Percentiles rank a stretch among this genome's conserved stretches.
These are phyloP conservation scores for Pelagomonas calceolata DNA, from an alignment of 108 stramenopile species.

Conservation along the genomic window DNA sequence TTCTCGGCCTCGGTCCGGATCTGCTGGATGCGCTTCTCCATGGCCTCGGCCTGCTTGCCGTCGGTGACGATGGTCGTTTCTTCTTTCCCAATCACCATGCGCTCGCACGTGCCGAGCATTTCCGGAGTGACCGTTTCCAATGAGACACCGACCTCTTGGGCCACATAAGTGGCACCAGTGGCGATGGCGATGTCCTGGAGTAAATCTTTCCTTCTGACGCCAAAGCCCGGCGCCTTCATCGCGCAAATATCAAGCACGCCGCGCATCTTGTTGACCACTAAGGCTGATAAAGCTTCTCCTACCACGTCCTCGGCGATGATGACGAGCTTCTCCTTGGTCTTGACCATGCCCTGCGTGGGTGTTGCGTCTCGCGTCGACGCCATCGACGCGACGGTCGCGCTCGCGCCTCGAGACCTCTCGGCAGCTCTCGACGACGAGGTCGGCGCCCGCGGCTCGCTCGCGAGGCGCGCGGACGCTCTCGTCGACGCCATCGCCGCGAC, in stretches of 20 bases:
- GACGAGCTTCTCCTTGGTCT: slow-evolving; percentile 84
- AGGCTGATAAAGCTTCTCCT: slow-evolving; percentile 86
- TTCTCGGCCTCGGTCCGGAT: slow-evolving; percentile 69
- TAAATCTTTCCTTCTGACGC: slow-evolving; percentile 79
- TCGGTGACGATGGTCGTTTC: slow-evolving; percentile 85
- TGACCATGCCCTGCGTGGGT: too few relatives aligned
- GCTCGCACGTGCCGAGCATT: slow-evolving; percentile 86
- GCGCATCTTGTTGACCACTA: slow-evolving; percentile 97
- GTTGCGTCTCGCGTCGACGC: too few relatives aligned
- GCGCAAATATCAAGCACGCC: slow-evolving; percentile 91
- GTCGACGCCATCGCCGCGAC: too few relatives aligned
- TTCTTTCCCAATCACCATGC: slow-evolving; percentile 82
- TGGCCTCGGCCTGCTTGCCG: slow-evolving; percentile 72
- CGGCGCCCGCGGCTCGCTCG: too few relatives aligned
- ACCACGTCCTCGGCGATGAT: slow-evolving; percentile 92
- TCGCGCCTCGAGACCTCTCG: too few relatives aligned
- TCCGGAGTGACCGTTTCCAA: slow-evolving; percentile 80
- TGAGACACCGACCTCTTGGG: slow-evolving; percentile 89
- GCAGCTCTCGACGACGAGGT: too few relatives aligned
- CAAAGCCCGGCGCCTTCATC: slow-evolving; percentile 91
- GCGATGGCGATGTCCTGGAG: slow-evolving; percentile 96
- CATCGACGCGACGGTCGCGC: too few relatives aligned
- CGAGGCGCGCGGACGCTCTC: too few relatives aligned
- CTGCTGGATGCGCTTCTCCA: slow-evolving; percentile 71
- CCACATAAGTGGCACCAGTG: slow-evolving; percentile 86